Percentiles rank a stretch among this genome's conserved stretches.
Conservation (phyloP, 177 flowering plant species). For the Viscum album region DNA sequence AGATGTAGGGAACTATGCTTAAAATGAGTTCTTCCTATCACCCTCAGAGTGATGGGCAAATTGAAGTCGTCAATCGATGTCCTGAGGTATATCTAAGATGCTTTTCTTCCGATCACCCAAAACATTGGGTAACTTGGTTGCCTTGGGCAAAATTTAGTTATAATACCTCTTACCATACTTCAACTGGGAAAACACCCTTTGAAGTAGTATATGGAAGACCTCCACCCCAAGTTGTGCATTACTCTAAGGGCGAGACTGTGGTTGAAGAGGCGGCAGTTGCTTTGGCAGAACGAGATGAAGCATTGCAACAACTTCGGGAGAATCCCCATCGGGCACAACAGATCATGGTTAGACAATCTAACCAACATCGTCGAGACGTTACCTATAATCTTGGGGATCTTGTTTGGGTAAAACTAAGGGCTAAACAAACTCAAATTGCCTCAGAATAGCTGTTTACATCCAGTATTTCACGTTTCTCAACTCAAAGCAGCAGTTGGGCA, state of each 20-base stretch:
- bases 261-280: not conserved
- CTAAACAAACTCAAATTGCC: not conserved
- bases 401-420: not conserved
- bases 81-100: not conserved
- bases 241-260: not conserved
- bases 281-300: not conserved
- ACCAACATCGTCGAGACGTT: not conserved
- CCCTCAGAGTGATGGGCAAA: slow-evolving; percentile 3
- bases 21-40: not conserved
- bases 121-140: not conserved
- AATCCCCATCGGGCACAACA: not conserved
- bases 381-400: not conserved
- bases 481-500: not conserved
- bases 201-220: not conserved
- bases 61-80: not conserved
- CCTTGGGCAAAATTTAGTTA: slow-evolving; percentile 5
- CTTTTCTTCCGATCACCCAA: not conserved
- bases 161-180: not conserved
- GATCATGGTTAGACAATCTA: not conserved
- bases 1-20: not conserved
- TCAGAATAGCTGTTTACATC: not conserved
- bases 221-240: not conserved
- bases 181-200: not conserved
- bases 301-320: not conserved
- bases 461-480: not conserved